These are phyloP conservation scores for Colletotrichum sp. DNA, from an alignment of 2,329 filamentous ascomycete species.

Conservation along the genomic window DNA sequence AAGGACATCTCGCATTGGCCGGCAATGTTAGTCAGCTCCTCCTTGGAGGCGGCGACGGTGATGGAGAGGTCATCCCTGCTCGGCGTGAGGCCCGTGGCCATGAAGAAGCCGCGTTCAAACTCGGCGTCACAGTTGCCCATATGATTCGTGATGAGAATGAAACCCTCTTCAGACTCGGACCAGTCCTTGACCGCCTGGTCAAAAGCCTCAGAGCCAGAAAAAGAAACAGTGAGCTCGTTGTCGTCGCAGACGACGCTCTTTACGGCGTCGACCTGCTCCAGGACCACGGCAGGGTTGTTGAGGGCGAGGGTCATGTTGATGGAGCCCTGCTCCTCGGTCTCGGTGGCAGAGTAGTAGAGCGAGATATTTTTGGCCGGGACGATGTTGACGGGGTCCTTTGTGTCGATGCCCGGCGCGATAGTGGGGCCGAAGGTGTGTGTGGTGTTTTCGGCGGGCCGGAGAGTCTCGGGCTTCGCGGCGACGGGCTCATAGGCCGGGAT, in stretches of 20 bases:
- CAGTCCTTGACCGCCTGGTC: constrained; percentile 23
- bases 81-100: constrained; percentile 32
- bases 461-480: constrained; percentile 16
- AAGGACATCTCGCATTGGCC: constrained; percentile 31
- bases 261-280: constrained; percentile 25
- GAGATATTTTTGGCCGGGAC: constrained; percentile 23
- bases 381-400: constrained; percentile 22
- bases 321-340: constrained; percentile 15
- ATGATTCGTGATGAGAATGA: constrained; percentile 48
- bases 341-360: constrained; percentile 20
- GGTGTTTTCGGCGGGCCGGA: constrained; percentile 31
- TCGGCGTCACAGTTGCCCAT: constrained; percentile 43
- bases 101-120: constrained; percentile 44
- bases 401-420: constrained; percentile 9
- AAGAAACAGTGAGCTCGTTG: constrained; percentile 23
- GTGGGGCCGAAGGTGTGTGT: constrained; percentile 22
- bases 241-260: constrained; percentile 15
- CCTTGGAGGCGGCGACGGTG: constrained; percentile 34
- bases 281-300: constrained; percentile 25
- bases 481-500: not conserved
- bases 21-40: constrained; percentile 36
- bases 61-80: constrained; percentile 31
- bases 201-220: constrained; percentile 19
- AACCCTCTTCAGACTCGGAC: constrained; percentile 17
- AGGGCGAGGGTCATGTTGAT: constrained; percentile 26